phyloP scores from a whole-genome alignment of 176 grass and related monocot genomes.

The Phoenix dactylifera region DNA sequence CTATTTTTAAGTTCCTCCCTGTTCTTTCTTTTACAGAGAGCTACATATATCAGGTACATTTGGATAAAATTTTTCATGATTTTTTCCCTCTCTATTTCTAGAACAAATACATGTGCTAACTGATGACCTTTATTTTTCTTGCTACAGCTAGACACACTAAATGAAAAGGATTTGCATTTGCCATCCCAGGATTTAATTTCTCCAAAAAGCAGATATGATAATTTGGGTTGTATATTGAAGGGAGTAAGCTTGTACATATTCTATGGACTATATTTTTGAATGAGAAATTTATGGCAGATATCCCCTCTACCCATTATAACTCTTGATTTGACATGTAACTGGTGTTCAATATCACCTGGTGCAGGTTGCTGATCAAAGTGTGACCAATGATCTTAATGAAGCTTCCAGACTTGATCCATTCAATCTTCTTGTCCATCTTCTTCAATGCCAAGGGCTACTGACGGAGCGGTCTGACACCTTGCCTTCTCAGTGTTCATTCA shows the following conservation, averaged over 20 bases:
- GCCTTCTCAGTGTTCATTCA: not conserved
- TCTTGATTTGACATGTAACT: conserved; percentile 2
- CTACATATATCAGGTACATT: conserved; percentile 93
- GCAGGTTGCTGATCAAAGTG: conserved; percentile 28
- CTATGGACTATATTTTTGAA: no score
- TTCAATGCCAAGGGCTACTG: conserved; percentile 53
- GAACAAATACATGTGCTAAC: not conserved
- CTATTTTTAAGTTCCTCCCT: conserved; percentile 81
- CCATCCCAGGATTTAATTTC: conserved; percentile 15
- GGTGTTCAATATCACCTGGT: conserved; percentile 6
- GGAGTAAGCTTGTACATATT: conserved; percentile 10
- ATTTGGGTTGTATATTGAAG: conserved; percentile 17
- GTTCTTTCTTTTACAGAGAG: conserved; percentile 84
- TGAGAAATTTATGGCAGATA: not conserved
- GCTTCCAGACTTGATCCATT: conserved; percentile 44
- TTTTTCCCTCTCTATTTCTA: not conserved
- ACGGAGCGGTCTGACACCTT: conserved; percentile 38
- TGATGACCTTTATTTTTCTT: conserved; percentile 13
- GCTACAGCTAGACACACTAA: conserved; percentile 74
- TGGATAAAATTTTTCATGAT: not conserved
- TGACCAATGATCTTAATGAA: conserved; percentile 7
- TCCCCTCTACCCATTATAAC: conserved; percentile 11
- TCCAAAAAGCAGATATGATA: conserved; percentile 26
- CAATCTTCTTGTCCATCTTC: conserved; percentile 40
- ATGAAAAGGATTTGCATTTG: conserved; percentile 56